Conservation (phyloP, 148 eudicot species). For the Selenicereus undatus region DNA sequence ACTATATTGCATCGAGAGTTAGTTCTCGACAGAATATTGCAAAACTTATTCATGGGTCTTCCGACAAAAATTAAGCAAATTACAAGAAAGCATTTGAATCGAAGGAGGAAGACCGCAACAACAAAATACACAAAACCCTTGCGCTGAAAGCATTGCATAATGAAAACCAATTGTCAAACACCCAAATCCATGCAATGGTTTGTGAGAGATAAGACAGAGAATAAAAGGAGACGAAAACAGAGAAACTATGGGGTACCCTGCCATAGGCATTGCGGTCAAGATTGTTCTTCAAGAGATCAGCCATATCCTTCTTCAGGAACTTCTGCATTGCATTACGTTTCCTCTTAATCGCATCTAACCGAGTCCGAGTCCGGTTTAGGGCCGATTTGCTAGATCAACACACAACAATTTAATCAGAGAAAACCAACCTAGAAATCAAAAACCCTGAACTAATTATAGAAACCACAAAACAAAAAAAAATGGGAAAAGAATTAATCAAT, state of each 20-base stretch:
- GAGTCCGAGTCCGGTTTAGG: slow-evolving; percentile 41
- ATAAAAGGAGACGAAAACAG: background rate
- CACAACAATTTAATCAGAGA: background rate
- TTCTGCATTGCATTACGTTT: slow-evolving; percentile 78
- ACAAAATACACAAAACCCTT: too few species aligned
- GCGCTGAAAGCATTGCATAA: too few species aligned
- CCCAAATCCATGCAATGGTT: too few species aligned
- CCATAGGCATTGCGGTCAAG: slow-evolving; percentile 70
- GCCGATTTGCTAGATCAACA: slow-evolving; percentile 56
- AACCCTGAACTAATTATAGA: background rate
- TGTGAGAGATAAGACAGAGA: background rate
- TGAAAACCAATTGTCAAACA: too few species aligned
- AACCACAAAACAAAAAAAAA: too few species aligned
- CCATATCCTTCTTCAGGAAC: slow-evolving; percentile 69
- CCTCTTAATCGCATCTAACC: slow-evolving; percentile 61
- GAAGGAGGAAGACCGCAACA: too few species aligned
- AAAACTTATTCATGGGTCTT: too few species aligned
- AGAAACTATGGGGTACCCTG: slow-evolving; percentile 43
- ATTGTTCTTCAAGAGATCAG: slow-evolving; percentile 57
- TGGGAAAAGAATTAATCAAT: too few species aligned
- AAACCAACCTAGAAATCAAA: background rate
- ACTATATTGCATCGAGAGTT: too few species aligned
- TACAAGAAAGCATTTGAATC: too few species aligned
- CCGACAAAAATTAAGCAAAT: too few species aligned
- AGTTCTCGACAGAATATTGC: too few species aligned